A percentile compares a stretch with the other conserved stretches of the same genome.
These are phyloP conservation scores for Stylosanthes scabra DNA, from an alignment of 331 rosid genomes.

Conservation along the genomic window DNA sequence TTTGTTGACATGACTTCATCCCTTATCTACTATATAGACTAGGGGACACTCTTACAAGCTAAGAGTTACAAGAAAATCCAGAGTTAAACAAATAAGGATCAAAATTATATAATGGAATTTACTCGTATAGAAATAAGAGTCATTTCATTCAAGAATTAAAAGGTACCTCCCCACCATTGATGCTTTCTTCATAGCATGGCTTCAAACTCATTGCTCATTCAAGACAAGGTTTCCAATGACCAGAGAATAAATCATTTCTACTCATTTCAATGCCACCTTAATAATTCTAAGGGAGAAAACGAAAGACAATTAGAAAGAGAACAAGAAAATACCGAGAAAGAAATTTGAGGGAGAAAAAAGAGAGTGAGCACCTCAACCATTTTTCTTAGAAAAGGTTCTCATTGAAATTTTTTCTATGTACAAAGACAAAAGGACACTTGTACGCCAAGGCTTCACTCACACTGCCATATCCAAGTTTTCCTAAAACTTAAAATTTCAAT, in stretches of 20 bases:
- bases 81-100: not conserved
- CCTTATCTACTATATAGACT: not conserved
- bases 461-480: constrained; percentile 97
- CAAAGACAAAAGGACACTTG: constrained; percentile 94
- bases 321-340: constrained; percentile 21
- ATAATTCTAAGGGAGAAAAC: constrained; percentile 53
- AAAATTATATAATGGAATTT: no score
- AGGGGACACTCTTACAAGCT: not conserved
- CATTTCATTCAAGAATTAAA: constrained; percentile 23
- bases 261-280: constrained; percentile 99
- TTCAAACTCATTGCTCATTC: constrained; percentile 91
- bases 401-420: constrained; percentile 95
- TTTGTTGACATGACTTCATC: no score
- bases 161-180: constrained; percentile 94
- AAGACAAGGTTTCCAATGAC: constrained; percentile 98
- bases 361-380: constrained; percentile 75
- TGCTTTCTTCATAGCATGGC: constrained; percentile 94
- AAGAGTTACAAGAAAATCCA: not conserved
- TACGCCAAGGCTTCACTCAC: constrained; percentile 92
- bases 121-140: not conserved
- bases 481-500: constrained; percentile 34
- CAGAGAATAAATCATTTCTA: constrained; percentile 91
- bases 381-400: constrained; percentile 93
- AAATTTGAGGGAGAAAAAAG: not conserved
- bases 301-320: constrained; percentile 12